Evolutionary conservation across 257 asterid genomes (phyloP).

Genomic region (Haberlea rhodopensis): DNA sequence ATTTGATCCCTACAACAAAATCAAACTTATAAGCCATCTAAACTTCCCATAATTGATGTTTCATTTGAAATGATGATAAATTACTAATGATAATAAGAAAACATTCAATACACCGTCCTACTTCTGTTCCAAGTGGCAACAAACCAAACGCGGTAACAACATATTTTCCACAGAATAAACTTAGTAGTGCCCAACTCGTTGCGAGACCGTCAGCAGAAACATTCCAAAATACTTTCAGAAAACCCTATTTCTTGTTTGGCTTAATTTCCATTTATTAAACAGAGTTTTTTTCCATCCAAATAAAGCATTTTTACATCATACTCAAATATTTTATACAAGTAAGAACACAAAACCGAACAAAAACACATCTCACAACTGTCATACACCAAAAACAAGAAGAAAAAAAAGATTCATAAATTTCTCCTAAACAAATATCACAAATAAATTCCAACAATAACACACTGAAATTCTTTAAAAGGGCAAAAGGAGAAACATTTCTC

Average conservation of each 20-base stretch:
- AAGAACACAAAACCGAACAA: neutral
- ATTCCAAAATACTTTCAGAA: neutral
- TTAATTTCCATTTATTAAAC: neutral
- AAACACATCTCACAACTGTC: neutral
- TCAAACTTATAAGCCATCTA: too few species aligned
- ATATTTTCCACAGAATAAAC: neutral
- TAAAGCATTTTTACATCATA: neutral
- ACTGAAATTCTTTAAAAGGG: neutral
- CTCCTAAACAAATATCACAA: neutral
- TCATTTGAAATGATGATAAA: neutral
- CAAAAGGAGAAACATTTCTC: constrained; percentile 19
- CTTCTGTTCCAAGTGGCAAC: neutral
- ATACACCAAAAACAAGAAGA: neutral
- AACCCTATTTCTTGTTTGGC: neutral
- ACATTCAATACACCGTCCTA: neutral
- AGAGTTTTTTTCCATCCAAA: neutral
- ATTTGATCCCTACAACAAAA: too few species aligned
- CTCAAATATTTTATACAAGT: neutral
- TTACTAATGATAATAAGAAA: neutral
- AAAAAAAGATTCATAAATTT: neutral
- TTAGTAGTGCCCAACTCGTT: neutral
- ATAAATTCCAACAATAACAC: constrained; percentile 2
- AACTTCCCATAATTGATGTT: neutral
- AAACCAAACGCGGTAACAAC: neutral
- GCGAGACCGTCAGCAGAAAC: neutral